phyloP scores from a whole-genome alignment of 305 asterid species.

The Fraxinus nigra region DNA sequence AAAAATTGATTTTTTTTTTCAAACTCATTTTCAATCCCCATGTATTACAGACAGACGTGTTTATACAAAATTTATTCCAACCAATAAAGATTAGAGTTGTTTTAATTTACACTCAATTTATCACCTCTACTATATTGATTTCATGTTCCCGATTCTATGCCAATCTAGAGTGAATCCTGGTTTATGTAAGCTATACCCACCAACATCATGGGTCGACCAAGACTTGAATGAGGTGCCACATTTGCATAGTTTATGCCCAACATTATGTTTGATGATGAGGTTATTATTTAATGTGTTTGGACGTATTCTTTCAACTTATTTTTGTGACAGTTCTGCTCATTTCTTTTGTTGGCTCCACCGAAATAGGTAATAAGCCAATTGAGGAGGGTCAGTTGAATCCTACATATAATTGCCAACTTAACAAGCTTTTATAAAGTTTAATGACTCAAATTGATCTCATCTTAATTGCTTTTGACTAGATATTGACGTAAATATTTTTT shows the following conservation, averaged over 20 bases:
- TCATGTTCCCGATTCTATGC: background rate
- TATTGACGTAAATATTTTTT: conserved; percentile 4
- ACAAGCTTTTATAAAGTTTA: conserved; percentile 26
- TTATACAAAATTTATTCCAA: background rate
- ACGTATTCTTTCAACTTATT: conserved; percentile 8
- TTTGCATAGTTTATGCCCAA: conserved; percentile 36
- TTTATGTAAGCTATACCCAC: conserved; percentile 38
- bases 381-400: conserved; percentile 32
- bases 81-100: background rate
- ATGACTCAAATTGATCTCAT: conserved; percentile 19
- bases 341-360: conserved; percentile 24
- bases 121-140: background rate
- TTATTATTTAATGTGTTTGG: conserved; percentile 21
- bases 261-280: conserved; percentile 25
- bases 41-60: background rate
- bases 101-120: background rate
- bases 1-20: too few relatives aligned
- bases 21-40: too few relatives aligned
- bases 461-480: conserved; percentile 36
- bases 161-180: background rate
- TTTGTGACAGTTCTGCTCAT: background rate
- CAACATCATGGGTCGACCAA: conserved; percentile 54
- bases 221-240: conserved; percentile 36
- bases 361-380: conserved; percentile 19
- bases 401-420: conserved; percentile 31